Conservation (phyloP, 2,329 filamentous ascomycete genomes). For the Diaporthe capsici region DNA sequence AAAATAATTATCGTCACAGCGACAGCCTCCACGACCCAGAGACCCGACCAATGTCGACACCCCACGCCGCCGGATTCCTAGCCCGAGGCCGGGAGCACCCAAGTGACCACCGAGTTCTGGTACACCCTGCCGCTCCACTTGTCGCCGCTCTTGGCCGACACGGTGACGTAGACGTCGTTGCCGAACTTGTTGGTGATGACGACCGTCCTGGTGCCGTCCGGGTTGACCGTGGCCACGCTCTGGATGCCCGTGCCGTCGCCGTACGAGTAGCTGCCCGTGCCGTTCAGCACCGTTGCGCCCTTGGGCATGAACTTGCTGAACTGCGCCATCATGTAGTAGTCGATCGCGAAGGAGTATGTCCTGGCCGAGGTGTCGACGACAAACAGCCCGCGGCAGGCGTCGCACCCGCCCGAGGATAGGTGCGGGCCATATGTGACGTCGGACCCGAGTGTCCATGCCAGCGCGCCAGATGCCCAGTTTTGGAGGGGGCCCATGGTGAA, state of each 20-base stretch:
- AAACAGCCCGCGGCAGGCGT: constrained; percentile 65
- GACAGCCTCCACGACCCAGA: background rate
- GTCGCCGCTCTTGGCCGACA: constrained; percentile 52
- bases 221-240: constrained; percentile 62
- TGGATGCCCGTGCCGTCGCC: constrained; percentile 56
- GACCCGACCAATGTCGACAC: background rate
- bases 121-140: constrained; percentile 56
- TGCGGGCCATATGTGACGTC: constrained; percentile 59
- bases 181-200: constrained; percentile 63
- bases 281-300: constrained; percentile 58
- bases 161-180: constrained; percentile 59
- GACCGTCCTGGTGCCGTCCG: constrained; percentile 60
- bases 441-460: constrained; percentile 62
- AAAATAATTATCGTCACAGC: background rate
- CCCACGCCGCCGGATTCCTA: background rate
- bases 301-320: constrained; percentile 63
- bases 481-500: constrained; percentile 65
- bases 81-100: constrained; percentile 52
- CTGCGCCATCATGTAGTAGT: constrained; percentile 69
- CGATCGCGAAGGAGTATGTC: constrained; percentile 61
- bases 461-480: constrained; percentile 61
- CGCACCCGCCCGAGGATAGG: constrained; percentile 57
- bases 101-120: constrained; percentile 54
- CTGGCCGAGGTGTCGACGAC: constrained; percentile 63
- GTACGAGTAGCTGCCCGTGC: constrained; percentile 61